Evolutionary conservation across 139 green algal species (phyloP), one percentile per base, ranked within the genome.

Genomic region (Yamagishiella unicocca): DNA sequence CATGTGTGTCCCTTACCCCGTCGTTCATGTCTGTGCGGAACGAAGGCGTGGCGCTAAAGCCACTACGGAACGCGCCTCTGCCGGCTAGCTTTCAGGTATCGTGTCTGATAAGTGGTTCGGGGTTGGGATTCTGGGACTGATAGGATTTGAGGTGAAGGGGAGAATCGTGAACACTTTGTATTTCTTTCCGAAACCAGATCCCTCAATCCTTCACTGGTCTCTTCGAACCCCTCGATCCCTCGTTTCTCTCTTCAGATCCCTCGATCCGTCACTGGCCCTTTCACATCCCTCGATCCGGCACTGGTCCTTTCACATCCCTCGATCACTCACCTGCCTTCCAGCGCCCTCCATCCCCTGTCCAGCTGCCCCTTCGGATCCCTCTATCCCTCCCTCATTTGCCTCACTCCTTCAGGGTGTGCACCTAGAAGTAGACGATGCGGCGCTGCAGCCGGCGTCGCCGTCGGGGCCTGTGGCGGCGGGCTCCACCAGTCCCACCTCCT

Each of bases 1-100:
- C n/a, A n/a, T n/a, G n/a, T n/a, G n/a, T n/a, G n/a, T n/a, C n/a
- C n/a, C n/a, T n/a, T n/a, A n/a, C n/a, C n/a, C n/a, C n/a, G n/a
- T n/a, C n/a, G n/a, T n/a, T n/a, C n/a, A n/a, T n/a, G n/a, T n/a
- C n/a, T n/a, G n/a, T n/a, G n/a, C n/a, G n/a, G n/a, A n/a, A n/a
- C n/a, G n/a, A n/a, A n/a, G n/a, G n/a, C n/a, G 46, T 45, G 61
- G 55, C 77, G n/a, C 45, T 91, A 1, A 88, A 88, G 83, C 83
- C 88, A 8, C 78, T 91, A 76, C 83, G 76, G 12, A 38, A 54
- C 3, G 84, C 82, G 27, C 43, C 40, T 6, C 43, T 88, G 50
- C 58, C 58, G 1, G 88, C 88, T 1, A 87, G 72, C 37, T 85
- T 88, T 24, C 61, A 76, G 64, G 88, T 74, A 31, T 29, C 27